Percentiles rank a stretch among this genome's conserved stretches.
Evolutionary conservation across 148 eudicot species (phyloP).

Genomic region (Camellia japonica): DNA sequence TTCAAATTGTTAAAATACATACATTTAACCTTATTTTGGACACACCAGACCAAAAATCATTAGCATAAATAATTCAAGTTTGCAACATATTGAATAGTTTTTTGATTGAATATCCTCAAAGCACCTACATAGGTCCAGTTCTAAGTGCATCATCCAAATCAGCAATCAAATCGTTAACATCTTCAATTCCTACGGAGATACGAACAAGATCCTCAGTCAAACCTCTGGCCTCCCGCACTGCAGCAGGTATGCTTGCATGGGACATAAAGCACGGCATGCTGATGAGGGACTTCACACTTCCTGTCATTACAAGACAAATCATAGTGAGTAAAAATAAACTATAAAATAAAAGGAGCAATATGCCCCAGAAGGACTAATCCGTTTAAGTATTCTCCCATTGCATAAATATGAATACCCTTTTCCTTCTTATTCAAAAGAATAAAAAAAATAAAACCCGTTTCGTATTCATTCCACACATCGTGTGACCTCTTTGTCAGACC

Average conservation of each 20-base stretch:
- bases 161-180: conserved; percentile 78
- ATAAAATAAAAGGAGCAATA: background rate
- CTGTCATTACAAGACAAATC: conserved; percentile 26
- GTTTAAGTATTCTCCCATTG: background rate
- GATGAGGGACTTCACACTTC: conserved; percentile 95
- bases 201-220: conserved; percentile 89
- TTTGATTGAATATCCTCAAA: background rate
- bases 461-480: no score
- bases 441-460: no score
- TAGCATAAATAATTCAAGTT: background rate
- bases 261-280: conserved; percentile 99
- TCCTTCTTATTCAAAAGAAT: no score
- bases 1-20: background rate
- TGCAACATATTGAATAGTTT: background rate
- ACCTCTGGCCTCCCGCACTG: conserved; percentile 80
- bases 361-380: background rate
- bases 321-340: background rate
- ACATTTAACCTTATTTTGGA: background rate
- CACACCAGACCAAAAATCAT: background rate
- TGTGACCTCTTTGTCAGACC: no score
- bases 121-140: conserved; percentile 53
- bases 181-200: conserved; percentile 91
- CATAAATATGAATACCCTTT: background rate
- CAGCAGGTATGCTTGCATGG: conserved; percentile 87
- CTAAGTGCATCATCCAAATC: conserved; percentile 74